Base-by-base conservation (phyloP, 495 filamentous ascomycete species). In the Glutinoglossum americanum region DNA sequence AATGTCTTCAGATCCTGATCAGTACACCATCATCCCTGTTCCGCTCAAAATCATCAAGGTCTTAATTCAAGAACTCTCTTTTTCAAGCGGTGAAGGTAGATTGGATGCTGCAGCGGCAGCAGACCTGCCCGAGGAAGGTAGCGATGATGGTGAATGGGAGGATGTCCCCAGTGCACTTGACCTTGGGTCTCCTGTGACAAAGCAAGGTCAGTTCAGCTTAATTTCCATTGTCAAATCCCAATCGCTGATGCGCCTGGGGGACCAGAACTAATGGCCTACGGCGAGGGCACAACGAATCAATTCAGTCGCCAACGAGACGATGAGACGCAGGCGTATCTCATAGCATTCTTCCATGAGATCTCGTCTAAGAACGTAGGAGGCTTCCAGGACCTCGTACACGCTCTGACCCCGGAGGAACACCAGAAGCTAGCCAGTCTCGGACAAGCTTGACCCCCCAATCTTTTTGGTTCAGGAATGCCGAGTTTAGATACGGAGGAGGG, bases 21-120 rank as follows among this genome's bases (percentile, higher is more conserved):
- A 79, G 64, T 97, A 80, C 72, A 94, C 90, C n/a, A 80, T 82
- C 58, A 81, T 97, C 51, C 75, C 88, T 0, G 88, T 88, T 0
- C 80, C 85, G 1, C 72, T 98, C 64, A 98, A 98, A 71, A 95
- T 98, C 64, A 71, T 95, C 69, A 98, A 98, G 72, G 84, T 98
- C 8, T 77, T 98, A 0, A 80, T 96, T 54, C 84, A 94, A 65
- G 92, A 98, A 68, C 77, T 98, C 27, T 72, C 73, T 23, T 81
- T 83, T 3, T 81, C 83, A 17, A 58, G 60, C 26, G 66, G 65
- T 33, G 54, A 45, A 30, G n/a, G 32, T 8, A 51, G 59, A 28
- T 32, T 60, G 8, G 37, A 66, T 21, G 76, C 73, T 13, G 60
- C 64, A 11, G 64, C 61, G 2, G 65, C 64, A n/a, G 66, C 63